A percentile compares a stretch with the other conserved stretches of the same genome.
Conservation (phyloP, 805 yeast genomes). For the Zygosaccharomyces pseudorouxii region DNA sequence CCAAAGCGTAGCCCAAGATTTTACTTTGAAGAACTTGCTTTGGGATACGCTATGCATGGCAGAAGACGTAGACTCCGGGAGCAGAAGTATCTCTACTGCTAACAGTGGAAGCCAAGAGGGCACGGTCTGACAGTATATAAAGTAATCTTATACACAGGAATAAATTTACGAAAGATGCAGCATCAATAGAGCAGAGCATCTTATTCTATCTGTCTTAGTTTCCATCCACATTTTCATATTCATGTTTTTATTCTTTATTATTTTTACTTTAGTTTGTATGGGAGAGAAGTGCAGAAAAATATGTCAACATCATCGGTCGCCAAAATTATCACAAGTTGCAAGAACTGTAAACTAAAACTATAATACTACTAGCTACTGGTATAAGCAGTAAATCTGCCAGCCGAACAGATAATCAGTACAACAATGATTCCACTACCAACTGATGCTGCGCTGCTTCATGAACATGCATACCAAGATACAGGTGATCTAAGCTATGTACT, state of each 20-base stretch:
- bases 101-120: neutral
- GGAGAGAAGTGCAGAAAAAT: neutral
- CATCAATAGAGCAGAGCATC: neutral
- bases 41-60: constrained; percentile 20
- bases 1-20: constrained; percentile 55
- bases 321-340: neutral
- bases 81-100: neutral
- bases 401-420: neutral
- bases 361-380: neutral
- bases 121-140: neutral
- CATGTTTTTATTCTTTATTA: neutral
- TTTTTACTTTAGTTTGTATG: neutral
- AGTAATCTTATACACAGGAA: no score
- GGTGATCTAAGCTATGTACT: constrained; percentile 29
- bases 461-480: constrained; percentile 36
- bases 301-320: constrained; percentile 6
- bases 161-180: neutral
- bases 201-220: neutral
- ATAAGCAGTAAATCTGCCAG: neutral
- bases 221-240: neutral
- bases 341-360: neutral
- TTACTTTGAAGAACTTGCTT: constrained; percentile 45
- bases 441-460: constrained; percentile 37
- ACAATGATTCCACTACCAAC: constrained; percentile 35
- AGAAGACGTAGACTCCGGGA: neutral